Conservation (phyloP, 108 stramenopile species). For the Cyclostephanos tholiformis region DNA sequence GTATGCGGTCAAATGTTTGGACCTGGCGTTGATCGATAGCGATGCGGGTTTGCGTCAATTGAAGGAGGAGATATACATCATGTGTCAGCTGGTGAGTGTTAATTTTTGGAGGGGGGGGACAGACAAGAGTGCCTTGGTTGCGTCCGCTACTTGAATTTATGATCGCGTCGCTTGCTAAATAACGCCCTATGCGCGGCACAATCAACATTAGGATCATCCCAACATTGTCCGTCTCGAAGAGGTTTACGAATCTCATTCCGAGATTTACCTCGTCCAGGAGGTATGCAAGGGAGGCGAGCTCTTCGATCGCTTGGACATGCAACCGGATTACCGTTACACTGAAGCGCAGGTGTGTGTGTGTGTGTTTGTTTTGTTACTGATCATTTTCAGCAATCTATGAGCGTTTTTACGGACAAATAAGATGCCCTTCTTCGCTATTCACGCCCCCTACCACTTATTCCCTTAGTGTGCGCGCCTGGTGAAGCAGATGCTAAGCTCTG, state of each 20-base stretch:
- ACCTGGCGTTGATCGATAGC: conserved; percentile 76
- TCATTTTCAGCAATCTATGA: too few relatives aligned
- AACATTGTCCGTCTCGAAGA: conserved; percentile 87
- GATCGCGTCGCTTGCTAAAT: background rate
- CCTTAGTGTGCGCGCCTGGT: conserved; percentile 80
- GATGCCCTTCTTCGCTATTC: background rate
- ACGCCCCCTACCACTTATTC: background rate
- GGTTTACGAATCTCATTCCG: conserved; percentile 79
- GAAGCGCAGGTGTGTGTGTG: conserved; percentile 56
- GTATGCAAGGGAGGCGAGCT: conserved; percentile 96
- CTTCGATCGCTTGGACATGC: conserved; percentile 91
- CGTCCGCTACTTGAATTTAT: too few relatives aligned
- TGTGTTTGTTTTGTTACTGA: too few relatives aligned
- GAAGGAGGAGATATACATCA: conserved; percentile 86
- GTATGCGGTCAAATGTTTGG: conserved; percentile 87
- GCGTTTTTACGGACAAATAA: background rate
- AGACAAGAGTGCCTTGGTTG: too few relatives aligned
- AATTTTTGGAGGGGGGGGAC: too few relatives aligned
- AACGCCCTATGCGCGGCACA: background rate
- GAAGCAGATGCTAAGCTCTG: conserved; percentile 89
- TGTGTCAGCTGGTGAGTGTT: conserved; percentile 76
- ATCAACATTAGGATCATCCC: conserved; percentile 78
- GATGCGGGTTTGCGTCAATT: conserved; percentile 75
- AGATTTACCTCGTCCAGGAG: conserved; percentile 92
- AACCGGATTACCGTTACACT: conserved; percentile 91